Evolutionary conservation across 2,329 filamentous ascomycete genomes (phyloP), one percentile per base, ranked within the genome.

Genomic region (Botrytis hyacinthi): DNA sequence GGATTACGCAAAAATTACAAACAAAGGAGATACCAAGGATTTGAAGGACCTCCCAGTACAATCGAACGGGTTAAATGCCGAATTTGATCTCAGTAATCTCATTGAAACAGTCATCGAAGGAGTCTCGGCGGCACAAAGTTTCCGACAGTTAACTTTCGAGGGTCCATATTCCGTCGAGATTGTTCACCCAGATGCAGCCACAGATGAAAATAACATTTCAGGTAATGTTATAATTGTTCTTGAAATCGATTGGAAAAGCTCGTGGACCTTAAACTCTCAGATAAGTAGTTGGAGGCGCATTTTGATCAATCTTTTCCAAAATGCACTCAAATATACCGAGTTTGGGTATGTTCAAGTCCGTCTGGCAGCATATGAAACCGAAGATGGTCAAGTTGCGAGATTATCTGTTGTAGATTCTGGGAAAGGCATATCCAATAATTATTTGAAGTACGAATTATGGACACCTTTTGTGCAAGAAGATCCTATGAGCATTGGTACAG

Each of bases 401-500:
- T 78, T 88, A 22, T 86, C 83, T 0, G 86, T 92, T 14, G 83
- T 84, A 0, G 90, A 92, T 78, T 89, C 89, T 1, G 90, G 90
- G 1, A 87, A 72, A 61, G 90, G 90, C 14, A 91, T 92, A 75
- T 88, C 87, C 0, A 83, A 86, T 44, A 86, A 90, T 16, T 92
- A 88, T 75, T 81, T 90, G 62, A 84, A 87, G 40, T 86, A 86
- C 7, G 84, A 86, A 22, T 81, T 91, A 0, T 92, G 89, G 76
- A 86, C 86, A 0, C 88, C 89, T 0, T 91, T 91, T 76, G 82
- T 84, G 0, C 90, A 92, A 75, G 90, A 92, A 77, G 86, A 90
- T 73, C 83, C 85, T 0, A 81, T 92, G 35, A 85, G 87, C 1
- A 85, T 86, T 8, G 90, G 90, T 0, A 88, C 88, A 1, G 90